Evolutionary conservation across 1,284 basidiomycete species (phyloP), one percentile per base, ranked within the genome.

Genomic region (Ceratobasidium sp.): DNA sequence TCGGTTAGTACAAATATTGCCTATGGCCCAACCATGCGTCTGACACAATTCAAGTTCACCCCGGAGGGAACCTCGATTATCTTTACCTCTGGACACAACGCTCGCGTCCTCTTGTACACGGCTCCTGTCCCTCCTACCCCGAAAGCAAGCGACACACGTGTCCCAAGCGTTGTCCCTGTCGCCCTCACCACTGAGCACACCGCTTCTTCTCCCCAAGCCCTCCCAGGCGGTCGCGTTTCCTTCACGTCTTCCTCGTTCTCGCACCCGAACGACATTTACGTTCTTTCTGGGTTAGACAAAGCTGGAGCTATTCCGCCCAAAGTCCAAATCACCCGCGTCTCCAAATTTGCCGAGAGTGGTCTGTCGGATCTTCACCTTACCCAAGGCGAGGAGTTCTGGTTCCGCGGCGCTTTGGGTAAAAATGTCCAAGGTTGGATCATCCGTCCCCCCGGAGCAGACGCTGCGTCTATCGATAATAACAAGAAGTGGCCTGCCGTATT

Each of bases 391-490:
- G 89, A 92, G 74, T 91, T 97, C 79, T 95, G 90, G 89, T 97
- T 96, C 83, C 86, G 88, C 73, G 95, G 95, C 13, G 92, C 91
- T 2, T 51, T 87, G 78, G 88, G 85, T 14, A 88, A 86, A 79
- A 81, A 86, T 59, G 89, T 97, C 24, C 94, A 96, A 74, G 94
- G 93, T 0, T 97, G 91, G 91, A 83, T 88, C 19, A 77, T 95
- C 76, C 94, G 90, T 78, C 96, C 95, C 46, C 29, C 68, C 56
- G 59, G 76, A 13, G 51, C 58, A 46, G 75, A 72, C n/a, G 39
- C 46, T 34, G 46, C 49, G 54, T 51, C 66, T 74, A 39, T 49
- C 31, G 49, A 48, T 27, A 73, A 64, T n/a, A 66, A 59, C 19
- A 92, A 90, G 83, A 91, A 90, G 80, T 95, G 88, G 86, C 94